Evolutionary conservation across 805 yeast genomes (phyloP).

Genomic region (Lachancea cidri): DNA sequence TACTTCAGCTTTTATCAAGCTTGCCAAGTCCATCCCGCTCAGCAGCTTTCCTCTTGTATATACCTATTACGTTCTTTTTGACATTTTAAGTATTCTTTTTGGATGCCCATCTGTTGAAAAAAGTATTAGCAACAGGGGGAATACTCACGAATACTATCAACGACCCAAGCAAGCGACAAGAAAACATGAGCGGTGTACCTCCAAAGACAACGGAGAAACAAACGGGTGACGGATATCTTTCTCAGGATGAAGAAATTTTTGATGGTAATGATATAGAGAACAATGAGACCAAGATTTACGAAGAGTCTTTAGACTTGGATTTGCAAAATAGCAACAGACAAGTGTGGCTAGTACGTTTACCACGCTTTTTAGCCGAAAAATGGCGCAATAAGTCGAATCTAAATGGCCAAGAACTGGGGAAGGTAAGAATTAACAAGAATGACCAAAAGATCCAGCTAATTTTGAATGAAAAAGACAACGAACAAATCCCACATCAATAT

Average conservation of each 20-base stretch:
- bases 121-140: slow-evolving; percentile 1
- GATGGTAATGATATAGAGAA: slow-evolving; percentile 42
- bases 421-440: slow-evolving; percentile 64
- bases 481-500: slow-evolving; percentile 75
- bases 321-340: slow-evolving; percentile 57
- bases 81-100: not conserved
- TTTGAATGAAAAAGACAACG: slow-evolving; percentile 45
- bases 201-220: slow-evolving; percentile 13
- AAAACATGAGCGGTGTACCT: slow-evolving; percentile 6
- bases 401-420: slow-evolving; percentile 74
- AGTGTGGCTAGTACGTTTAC: slow-evolving; percentile 89
- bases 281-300: slow-evolving; percentile 35
- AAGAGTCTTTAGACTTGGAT: slow-evolving; percentile 77
- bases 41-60: not conserved
- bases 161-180: not conserved
- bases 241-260: slow-evolving; percentile 40
- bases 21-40: slow-evolving; percentile 45
- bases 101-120: not conserved
- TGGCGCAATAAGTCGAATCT: slow-evolving; percentile 65
- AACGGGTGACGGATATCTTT: slow-evolving; percentile 37
- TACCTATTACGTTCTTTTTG: not conserved
- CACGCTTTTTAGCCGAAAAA: slow-evolving; percentile 74
- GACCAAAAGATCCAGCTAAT: slow-evolving; percentile 48
- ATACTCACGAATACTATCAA: not conserved
- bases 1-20: slow-evolving; percentile 44